Percentiles rank a stretch among this genome's conserved stretches.
Conservation (phyloP, 2,329 filamentous ascomycete species). For the Oidium heveae region DNA sequence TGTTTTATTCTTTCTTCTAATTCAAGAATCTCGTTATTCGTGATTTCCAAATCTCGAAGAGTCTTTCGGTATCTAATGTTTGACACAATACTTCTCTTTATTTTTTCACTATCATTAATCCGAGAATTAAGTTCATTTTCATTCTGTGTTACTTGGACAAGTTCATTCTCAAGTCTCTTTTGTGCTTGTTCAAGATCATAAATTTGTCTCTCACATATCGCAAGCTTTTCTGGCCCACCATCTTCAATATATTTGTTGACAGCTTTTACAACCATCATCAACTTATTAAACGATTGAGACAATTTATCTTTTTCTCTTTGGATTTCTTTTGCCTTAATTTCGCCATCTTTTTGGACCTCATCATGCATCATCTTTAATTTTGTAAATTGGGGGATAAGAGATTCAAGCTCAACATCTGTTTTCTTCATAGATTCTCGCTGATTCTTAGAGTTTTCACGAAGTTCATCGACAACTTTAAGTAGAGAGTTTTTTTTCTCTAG, state of each 20-base stretch:
- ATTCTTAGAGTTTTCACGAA: constrained; percentile 39
- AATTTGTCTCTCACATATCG: constrained; percentile 43
- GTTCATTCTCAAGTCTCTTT: constrained; percentile 37
- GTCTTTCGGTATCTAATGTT: constrained; percentile 71
- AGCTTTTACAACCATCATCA: constrained; percentile 49
- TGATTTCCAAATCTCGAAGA: constrained; percentile 36
- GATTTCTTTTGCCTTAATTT: constrained; percentile 45
- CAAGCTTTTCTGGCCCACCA: constrained; percentile 48
- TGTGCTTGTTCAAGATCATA: constrained; percentile 41
- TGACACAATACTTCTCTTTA: constrained; percentile 66
- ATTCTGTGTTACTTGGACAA: constrained; percentile 36
- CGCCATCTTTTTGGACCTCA: constrained; percentile 46
- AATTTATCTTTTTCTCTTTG: constrained; percentile 47
- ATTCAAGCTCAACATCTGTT: constrained; percentile 47
- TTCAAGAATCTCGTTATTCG: constrained; percentile 44
- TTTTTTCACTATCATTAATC: constrained; percentile 54
- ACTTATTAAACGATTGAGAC: constrained; percentile 48
- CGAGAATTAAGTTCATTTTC: constrained; percentile 59
- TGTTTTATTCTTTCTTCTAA: constrained; percentile 35
- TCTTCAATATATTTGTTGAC: constrained; percentile 58
- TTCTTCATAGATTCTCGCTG: constrained; percentile 45
- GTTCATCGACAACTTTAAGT: constrained; percentile 43
- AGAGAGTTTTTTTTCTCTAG: constrained; percentile 61
- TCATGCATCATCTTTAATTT: constrained; percentile 55
- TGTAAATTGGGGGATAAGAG: constrained; percentile 48